phyloP scores from a whole-genome alignment of 805 yeast species.

The Metschnikowia koreensis region DNA sequence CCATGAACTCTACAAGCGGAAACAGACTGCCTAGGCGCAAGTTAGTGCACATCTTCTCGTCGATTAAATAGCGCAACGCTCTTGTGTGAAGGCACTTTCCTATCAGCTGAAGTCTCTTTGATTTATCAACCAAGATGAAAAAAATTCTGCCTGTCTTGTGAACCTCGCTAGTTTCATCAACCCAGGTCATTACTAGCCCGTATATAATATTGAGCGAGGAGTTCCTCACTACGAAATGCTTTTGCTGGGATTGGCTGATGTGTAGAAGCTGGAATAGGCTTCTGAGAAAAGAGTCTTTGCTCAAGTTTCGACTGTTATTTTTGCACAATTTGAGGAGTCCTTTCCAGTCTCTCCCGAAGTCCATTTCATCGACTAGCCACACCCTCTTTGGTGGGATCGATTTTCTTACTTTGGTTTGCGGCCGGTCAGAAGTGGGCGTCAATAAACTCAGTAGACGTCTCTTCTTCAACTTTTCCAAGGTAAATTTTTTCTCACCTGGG shows the following conservation, averaged over 20 bases:
- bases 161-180: slow-evolving; percentile 23
- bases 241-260: slow-evolving; percentile 31
- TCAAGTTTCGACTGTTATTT: slow-evolving; percentile 25
- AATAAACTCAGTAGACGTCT: slow-evolving; percentile 21
- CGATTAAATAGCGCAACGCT: slow-evolving; percentile 48
- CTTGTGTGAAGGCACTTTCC: slow-evolving; percentile 53
- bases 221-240: slow-evolving; percentile 56
- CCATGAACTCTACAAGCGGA: slow-evolving; percentile 44
- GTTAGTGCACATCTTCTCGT: slow-evolving; percentile 40
- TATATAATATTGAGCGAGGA: slow-evolving; percentile 52
- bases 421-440: slow-evolving; percentile 9
- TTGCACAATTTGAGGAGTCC: slow-evolving; percentile 45
- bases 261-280: slow-evolving; percentile 31
- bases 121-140: slow-evolving; percentile 50
- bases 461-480: slow-evolving; percentile 23
- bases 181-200: slow-evolving; percentile 57
- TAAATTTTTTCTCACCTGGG: slow-evolving; percentile 50
- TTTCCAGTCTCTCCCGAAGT: slow-evolving; percentile 49
- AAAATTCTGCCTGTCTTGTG: slow-evolving; percentile 41
- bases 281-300: slow-evolving; percentile 28
- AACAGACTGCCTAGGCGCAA: slow-evolving; percentile 45
- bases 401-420: slow-evolving; percentile 7
- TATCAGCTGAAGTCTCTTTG: slow-evolving; percentile 53
- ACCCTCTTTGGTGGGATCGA: slow-evolving; percentile 31
- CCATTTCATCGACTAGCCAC: slow-evolving; percentile 61